phyloP scores from a whole-genome alignment of 805 yeast species.

The Blastobotrys robertii region DNA sequence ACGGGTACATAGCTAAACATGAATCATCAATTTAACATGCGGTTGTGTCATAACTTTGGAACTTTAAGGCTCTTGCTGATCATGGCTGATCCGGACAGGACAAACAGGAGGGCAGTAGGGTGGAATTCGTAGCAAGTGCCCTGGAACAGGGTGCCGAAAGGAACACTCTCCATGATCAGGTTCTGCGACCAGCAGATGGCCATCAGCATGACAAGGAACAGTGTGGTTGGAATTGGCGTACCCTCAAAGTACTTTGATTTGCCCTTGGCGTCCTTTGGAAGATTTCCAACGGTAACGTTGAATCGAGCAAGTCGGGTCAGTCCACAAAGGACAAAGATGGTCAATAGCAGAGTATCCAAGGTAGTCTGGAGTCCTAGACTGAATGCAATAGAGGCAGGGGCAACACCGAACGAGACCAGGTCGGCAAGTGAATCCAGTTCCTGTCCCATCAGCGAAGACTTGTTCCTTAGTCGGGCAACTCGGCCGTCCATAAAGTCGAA shows the following conservation, averaged over 20 bases:
- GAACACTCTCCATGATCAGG: conserved; percentile 37
- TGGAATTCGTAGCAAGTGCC: conserved; percentile 65
- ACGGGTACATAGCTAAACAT: too few relatives aligned
- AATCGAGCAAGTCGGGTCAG: conserved; percentile 89
- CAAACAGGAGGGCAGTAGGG: conserved; percentile 52
- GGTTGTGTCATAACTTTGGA: conserved; percentile 57
- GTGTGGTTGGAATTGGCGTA: conserved; percentile 85
- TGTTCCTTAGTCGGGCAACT: conserved; percentile 89
- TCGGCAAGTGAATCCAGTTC: conserved; percentile 96
- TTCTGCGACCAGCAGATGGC: conserved; percentile 51
- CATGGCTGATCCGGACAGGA: conserved; percentile 80
- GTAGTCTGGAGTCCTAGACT: conserved; percentile 84
- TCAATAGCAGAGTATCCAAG: conserved; percentile 62
- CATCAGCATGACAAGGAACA: conserved; percentile 65
- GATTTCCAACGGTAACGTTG: conserved; percentile 84
- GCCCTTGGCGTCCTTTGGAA: conserved; percentile 84
- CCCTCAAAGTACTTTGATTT: conserved; percentile 93
- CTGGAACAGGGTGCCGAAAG: conserved; percentile 52
- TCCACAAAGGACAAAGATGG: conserved; percentile 87
- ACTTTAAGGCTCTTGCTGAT: conserved; percentile 83
- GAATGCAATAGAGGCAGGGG: conserved; percentile 90
- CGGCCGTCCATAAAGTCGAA: conserved; percentile 96
- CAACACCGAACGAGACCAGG: conserved; percentile 86
- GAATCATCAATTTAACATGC: too few relatives aligned
- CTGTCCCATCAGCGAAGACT: conserved; percentile 90